Evolutionary conservation across 495 filamentous ascomycete genomes (phyloP).

Genomic region (Penicillium mononematosum): DNA sequence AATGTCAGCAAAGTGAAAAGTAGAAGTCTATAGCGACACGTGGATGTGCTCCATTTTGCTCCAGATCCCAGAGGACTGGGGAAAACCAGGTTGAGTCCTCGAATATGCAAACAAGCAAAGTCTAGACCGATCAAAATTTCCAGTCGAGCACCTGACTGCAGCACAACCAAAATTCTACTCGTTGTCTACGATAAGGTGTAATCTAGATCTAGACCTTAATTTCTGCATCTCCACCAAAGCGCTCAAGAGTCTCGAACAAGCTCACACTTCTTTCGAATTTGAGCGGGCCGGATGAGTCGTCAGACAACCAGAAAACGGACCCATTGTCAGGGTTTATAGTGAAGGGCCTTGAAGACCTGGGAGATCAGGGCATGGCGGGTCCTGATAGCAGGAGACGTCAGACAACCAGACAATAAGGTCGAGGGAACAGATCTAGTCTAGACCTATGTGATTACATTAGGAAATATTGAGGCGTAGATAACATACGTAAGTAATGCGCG

Average conservation of each 20-base stretch:
- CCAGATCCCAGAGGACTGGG: background rate
- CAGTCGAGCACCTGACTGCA: background rate
- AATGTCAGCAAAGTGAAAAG: background rate
- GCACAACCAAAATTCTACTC: background rate
- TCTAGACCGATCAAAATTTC: background rate
- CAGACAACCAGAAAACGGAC: slow-evolving; percentile 18
- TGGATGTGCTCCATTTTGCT: background rate
- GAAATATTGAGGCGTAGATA: background rate
- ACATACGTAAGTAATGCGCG: background rate
- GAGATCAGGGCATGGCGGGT: background rate
- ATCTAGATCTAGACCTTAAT: slow-evolving; percentile 9
- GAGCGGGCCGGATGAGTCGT: slow-evolving; percentile 15
- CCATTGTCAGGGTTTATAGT: background rate
- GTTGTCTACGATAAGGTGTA: background rate
- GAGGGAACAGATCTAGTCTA: background rate
- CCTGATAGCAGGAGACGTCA: background rate
- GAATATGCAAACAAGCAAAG: background rate
- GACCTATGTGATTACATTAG: background rate
- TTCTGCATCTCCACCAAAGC: background rate
- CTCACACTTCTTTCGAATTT: background rate
- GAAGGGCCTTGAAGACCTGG: background rate
- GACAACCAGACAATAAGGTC: background rate
- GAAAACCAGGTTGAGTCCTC: background rate
- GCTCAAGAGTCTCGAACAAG: slow-evolving; percentile 3
- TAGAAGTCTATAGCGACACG: background rate